Conservation (phyloP, 257 asterid species). For the Jasminum sambac region DNA sequence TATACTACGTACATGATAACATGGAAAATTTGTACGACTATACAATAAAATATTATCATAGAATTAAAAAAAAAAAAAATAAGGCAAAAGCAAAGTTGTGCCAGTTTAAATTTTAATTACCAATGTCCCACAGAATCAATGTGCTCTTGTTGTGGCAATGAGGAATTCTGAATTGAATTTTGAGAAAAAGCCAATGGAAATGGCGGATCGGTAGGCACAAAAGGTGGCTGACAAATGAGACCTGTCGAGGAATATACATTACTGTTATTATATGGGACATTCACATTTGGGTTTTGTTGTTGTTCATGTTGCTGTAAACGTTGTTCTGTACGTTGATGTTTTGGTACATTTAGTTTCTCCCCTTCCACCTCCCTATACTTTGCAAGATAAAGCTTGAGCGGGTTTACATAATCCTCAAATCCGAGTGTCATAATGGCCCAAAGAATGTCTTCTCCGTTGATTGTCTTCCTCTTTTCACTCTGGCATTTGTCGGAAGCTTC, state of each 20-base stretch:
- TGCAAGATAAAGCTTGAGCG: constrained; percentile 58
- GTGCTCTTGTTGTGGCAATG: constrained; percentile 62
- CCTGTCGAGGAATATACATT: constrained; percentile 53
- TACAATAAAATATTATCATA: not conserved
- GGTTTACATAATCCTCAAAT: constrained; percentile 67
- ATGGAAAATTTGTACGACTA: constrained; percentile 5
- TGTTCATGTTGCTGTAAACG: constrained; percentile 36
- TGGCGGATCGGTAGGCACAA: constrained; percentile 44
- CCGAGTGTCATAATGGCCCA: constrained; percentile 83
- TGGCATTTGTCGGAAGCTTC: constrained; percentile 89
- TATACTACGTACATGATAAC: constrained; percentile 13
- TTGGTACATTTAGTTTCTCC: constrained; percentile 71
- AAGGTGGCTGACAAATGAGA: constrained; percentile 55
- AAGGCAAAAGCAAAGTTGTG: not conserved
- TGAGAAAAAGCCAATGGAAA: constrained; percentile 63
- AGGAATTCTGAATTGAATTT: constrained; percentile 39
- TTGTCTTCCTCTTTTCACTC: constrained; percentile 76
- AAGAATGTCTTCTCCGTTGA: constrained; percentile 78
- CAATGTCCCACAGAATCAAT: constrained; percentile 61
- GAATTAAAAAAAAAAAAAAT: not conserved
- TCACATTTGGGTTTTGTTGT: constrained; percentile 27
- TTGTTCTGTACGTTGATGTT: constrained; percentile 43
- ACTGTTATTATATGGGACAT: constrained; percentile 27
- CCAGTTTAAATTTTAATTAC: constrained; percentile 29
- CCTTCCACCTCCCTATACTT: constrained; percentile 83